phyloP scores from a whole-genome alignment of 768 basidiomycete species.

The Suillus clintonianus region DNA sequence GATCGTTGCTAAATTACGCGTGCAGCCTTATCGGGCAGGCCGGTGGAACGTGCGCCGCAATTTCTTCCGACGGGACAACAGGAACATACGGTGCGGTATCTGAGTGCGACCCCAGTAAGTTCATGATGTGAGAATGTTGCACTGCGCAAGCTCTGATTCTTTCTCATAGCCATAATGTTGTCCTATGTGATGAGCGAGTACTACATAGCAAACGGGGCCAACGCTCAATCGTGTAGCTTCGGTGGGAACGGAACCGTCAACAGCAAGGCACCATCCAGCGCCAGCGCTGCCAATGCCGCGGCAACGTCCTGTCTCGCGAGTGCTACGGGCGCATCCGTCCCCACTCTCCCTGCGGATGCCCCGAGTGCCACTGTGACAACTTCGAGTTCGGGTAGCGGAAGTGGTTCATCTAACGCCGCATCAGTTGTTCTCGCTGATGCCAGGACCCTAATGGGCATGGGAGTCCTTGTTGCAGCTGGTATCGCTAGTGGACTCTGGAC shows the following conservation, averaged over 20 bases:
- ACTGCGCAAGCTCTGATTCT: constrained; percentile 4
- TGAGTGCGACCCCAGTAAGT: constrained; percentile 77
- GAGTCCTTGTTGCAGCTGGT: constrained; percentile 34
- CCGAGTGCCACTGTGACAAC: constrained; percentile 24
- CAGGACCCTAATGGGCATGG: constrained; percentile 40
- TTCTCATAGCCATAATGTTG: constrained; percentile 63
- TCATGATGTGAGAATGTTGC: background rate
- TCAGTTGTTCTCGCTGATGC: constrained; percentile 24
- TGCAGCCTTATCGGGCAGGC: constrained; percentile 65
- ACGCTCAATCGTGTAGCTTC: constrained; percentile 73
- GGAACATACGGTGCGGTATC: constrained; percentile 80
- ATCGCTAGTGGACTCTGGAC: constrained; percentile 47
- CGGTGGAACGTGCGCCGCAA: constrained; percentile 65
- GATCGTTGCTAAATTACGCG: constrained; percentile 61
- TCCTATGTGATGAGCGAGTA: constrained; percentile 83
- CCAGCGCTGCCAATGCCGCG: constrained; percentile 52
- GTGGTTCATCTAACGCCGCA: constrained; percentile 25
- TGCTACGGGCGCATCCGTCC: constrained; percentile 64
- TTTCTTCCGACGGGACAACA: constrained; percentile 69
- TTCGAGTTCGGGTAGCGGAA: constrained; percentile 19
- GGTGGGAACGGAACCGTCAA: constrained; percentile 84
- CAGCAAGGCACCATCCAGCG: constrained; percentile 47
- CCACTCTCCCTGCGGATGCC: constrained; percentile 44
- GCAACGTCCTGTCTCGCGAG: constrained; percentile 69
- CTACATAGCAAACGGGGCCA: constrained; percentile 63